These are phyloP conservation scores for Aspergillus ochraceus DNA, from an alignment of 2,329 filamentous ascomycete species.

Conservation along the genomic window DNA sequence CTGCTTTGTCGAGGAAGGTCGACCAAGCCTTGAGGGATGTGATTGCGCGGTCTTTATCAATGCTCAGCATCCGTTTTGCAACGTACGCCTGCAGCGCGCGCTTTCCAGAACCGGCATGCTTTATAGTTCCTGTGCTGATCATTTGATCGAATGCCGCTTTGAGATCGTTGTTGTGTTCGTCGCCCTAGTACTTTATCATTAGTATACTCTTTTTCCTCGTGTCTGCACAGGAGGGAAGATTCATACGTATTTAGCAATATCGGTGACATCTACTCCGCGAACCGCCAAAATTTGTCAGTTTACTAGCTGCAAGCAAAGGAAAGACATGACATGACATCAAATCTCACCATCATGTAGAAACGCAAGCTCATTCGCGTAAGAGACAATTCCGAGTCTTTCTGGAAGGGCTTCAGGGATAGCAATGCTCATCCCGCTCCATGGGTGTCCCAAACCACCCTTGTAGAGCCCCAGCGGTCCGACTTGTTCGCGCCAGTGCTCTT, in stretches of 20 bases:
- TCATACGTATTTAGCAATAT: neutral
- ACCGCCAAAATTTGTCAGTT: no score
- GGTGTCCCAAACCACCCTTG: slow-evolving; percentile 28
- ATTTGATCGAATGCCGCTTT: neutral
- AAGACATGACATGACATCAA: neutral
- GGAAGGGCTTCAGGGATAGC: slow-evolving; percentile 41
- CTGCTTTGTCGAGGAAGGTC: neutral
- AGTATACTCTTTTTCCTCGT: neutral
- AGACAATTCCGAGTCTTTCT: slow-evolving; percentile 40
- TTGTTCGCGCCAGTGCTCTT: slow-evolving; percentile 37
- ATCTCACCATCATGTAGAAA: slow-evolving; percentile 41
- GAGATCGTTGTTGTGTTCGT: neutral
- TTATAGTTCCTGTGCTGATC: neutral
- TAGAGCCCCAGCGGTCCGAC: slow-evolving; percentile 30
- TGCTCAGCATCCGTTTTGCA: slow-evolving; percentile 27
- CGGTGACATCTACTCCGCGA: neutral
- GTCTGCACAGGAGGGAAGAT: no score
- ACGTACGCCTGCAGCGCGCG: slow-evolving; percentile 21
- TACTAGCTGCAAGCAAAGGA: no score
- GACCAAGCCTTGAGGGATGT: slow-evolving; percentile 30
- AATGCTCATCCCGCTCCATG: slow-evolving; percentile 31
- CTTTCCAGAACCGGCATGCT: slow-evolving; percentile 11
- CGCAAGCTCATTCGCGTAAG: slow-evolving; percentile 44
- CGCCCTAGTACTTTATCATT: neutral
- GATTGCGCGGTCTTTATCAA: slow-evolving; percentile 24